Evolutionary conservation across 495 filamentous ascomycete genomes (phyloP), one percentile per base, ranked within the genome.

Genomic region (Eremomyces bilateralis): DNA sequence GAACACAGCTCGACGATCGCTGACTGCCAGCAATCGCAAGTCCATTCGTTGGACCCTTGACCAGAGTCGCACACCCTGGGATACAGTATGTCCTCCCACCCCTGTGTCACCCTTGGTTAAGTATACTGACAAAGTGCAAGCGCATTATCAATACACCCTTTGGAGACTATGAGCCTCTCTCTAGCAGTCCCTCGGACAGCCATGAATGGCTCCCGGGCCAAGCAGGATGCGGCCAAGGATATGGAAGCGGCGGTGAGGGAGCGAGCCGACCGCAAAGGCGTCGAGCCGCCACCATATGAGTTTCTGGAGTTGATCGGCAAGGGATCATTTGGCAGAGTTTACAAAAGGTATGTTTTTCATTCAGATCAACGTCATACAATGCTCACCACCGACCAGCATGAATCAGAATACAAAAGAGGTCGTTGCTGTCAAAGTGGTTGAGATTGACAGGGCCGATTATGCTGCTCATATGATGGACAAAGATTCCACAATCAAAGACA

Each of bases 141-240:
- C n/a, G n/a, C n/a, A n/a, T n/a, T n/a, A n/a, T n/a, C n/a, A n/a
- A n/a, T n/a, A n/a, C n/a, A n/a, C n/a, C n/a, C n/a, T n/a, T n/a
- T n/a, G n/a, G n/a, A n/a, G n/a, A n/a, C n/a, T n/a, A n/a, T n/a
- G n/a, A n/a, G n/a, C n/a, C n/a, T n/a, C n/a, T n/a, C n/a, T n/a
- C n/a, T n/a, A n/a, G n/a, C n/a, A n/a, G n/a, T n/a, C n/a, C n/a
- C n/a, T n/a, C n/a, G n/a, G n/a, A n/a, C n/a, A n/a, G n/a, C n/a
- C n/a, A n/a, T n/a, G n/a, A n/a, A n/a, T n/a, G n/a, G n/a, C n/a
- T n/a, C n/a, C n/a, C 90, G 88, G 63, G 91, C 92, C 37, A 77
- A 92, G 60, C 80, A 94, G 21, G 84, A 88, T 36, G 88, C 88
- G 43, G 80, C 91, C 64, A 92, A 94, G 54, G n/a, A n/a, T n/a